phyloP scores from a whole-genome alignment of 2,329 filamentous ascomycete genomes.

The Neonectria punicea region DNA sequence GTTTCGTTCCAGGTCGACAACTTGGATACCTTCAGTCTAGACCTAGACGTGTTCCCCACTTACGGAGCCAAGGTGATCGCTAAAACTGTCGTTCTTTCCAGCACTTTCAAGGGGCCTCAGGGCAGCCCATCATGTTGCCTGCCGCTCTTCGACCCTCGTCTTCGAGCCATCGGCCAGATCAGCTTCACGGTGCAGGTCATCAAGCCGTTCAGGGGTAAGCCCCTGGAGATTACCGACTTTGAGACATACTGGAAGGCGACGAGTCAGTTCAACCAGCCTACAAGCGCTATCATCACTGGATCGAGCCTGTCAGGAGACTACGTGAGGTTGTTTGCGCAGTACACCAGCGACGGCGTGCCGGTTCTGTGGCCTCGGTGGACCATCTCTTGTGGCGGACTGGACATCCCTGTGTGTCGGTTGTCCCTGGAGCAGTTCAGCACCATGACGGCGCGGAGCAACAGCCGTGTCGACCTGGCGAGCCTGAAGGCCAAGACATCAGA shows the following conservation, averaged over 20 bases:
- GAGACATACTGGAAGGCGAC: constrained; percentile 99
- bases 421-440: constrained; percentile 77
- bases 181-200: constrained; percentile 96
- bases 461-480: constrained; percentile 55
- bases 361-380: constrained; percentile 91
- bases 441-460: constrained; percentile 57
- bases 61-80: constrained; percentile 98
- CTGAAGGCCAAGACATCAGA: constrained; percentile 59
- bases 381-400: constrained; percentile 77
- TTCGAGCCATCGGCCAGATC: constrained; percentile 92
- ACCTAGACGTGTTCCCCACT: constrained; percentile 97
- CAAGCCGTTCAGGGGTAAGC: constrained; percentile 92
- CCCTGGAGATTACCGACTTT: constrained; percentile 96
- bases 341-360: constrained; percentile 87
- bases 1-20: constrained; percentile 98
- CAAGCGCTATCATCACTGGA: constrained; percentile 89
- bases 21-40: constrained; percentile 89
- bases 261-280: constrained; percentile 83
- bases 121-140: constrained; percentile 85
- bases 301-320: constrained; percentile 98
- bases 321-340: constrained; percentile 88
- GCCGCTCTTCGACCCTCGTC: constrained; percentile 90
- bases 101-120: constrained; percentile 79
- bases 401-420: constrained; percentile 84
- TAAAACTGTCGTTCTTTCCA: constrained; percentile 90